phyloP scores from a whole-genome alignment of 2,329 filamentous ascomycete species.

The Aspergillus oerlinghausenensis region DNA sequence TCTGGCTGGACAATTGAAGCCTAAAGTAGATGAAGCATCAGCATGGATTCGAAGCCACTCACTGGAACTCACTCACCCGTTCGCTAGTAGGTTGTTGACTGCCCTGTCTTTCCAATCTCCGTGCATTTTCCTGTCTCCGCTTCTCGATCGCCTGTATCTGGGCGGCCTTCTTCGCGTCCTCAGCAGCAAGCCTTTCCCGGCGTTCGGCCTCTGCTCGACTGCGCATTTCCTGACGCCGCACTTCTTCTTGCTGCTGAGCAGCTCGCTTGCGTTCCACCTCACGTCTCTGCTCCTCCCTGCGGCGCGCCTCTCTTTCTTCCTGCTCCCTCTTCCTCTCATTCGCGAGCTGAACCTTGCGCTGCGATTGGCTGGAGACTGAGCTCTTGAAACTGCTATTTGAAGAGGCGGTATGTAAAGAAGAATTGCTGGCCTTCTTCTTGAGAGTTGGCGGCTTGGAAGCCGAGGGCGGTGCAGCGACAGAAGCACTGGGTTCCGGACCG shows the following conservation, averaged over 20 bases:
- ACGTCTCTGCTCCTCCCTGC: conserved; percentile 74
- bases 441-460: conserved; percentile 44
- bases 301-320: conserved; percentile 74
- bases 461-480: conserved; percentile 42
- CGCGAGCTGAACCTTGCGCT: conserved; percentile 67
- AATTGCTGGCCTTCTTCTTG: conserved; percentile 63
- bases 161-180: conserved; percentile 63
- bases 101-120: conserved; percentile 43
- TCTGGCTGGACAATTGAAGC: conserved; percentile 26
- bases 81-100: conserved; percentile 37
- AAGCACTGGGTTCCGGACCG: conserved; percentile 52
- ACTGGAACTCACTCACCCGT: conserved; percentile 26
- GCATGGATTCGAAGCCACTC: not conserved
- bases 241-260: conserved; percentile 53
- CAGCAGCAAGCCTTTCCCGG: conserved; percentile 43
- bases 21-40: conserved; percentile 12
- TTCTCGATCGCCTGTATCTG: conserved; percentile 58
- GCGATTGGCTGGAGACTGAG: conserved; percentile 56
- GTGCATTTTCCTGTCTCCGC: conserved; percentile 44
- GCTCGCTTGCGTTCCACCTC: conserved; percentile 74
- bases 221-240: conserved; percentile 57
- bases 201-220: conserved; percentile 55
- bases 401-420: conserved; percentile 54
- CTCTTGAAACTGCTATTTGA: conserved; percentile 59
- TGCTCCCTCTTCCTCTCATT: conserved; percentile 79